A percentile compares a stretch with the other conserved stretches of the same genome.
Evolutionary conservation across 2,329 filamentous ascomycete genomes (phyloP).

Genomic region (Aspergillus ibericus): DNA sequence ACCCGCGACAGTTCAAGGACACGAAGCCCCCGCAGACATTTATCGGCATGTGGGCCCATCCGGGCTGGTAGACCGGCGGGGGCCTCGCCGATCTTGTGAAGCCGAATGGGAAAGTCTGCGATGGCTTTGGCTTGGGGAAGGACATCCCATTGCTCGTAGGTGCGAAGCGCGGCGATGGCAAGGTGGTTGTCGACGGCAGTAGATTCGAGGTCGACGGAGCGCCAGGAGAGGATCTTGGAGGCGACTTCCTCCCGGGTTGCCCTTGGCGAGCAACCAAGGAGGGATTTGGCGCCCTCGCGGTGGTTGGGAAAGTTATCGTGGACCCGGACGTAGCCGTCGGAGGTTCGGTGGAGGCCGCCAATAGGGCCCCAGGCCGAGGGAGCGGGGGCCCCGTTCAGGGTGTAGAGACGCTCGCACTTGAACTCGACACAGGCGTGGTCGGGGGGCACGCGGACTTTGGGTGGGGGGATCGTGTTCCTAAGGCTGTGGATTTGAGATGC

Average conservation of each 20-base stretch:
- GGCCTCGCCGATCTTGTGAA: slow-evolving; percentile 37
- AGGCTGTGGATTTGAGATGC: slow-evolving; percentile 50
- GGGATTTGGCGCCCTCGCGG: slow-evolving; percentile 41
- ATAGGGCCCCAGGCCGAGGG: slow-evolving; percentile 45
- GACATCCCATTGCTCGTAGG: slow-evolving; percentile 53
- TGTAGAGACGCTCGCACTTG: slow-evolving; percentile 54
- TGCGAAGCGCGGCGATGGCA: slow-evolving; percentile 53
- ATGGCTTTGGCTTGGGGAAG: slow-evolving; percentile 50
- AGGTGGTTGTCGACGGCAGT: slow-evolving; percentile 42
- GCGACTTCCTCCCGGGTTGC: slow-evolving; percentile 44
- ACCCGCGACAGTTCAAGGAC: slow-evolving; percentile 42
- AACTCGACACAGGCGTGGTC: slow-evolving; percentile 55
- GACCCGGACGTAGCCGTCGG: slow-evolving; percentile 55
- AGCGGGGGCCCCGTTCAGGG: slow-evolving; percentile 40
- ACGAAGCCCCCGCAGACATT: slow-evolving; percentile 43
- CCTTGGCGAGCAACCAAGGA: slow-evolving; percentile 43
- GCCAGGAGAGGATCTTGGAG: slow-evolving; percentile 42
- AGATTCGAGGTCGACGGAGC: slow-evolving; percentile 51
- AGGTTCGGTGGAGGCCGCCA: slow-evolving; percentile 53
- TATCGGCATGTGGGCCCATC: slow-evolving; percentile 20
- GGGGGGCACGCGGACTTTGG: slow-evolving; percentile 45
- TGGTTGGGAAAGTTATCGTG: slow-evolving; percentile 59
- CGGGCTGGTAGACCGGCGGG: slow-evolving; percentile 10
- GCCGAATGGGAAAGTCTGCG: slow-evolving; percentile 47
- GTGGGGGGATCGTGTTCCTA: slow-evolving; percentile 30